These are phyloP conservation scores for Globisporangium mamillatum DNA, from an alignment of 352 stramenopile species.

Conservation along the genomic window DNA sequence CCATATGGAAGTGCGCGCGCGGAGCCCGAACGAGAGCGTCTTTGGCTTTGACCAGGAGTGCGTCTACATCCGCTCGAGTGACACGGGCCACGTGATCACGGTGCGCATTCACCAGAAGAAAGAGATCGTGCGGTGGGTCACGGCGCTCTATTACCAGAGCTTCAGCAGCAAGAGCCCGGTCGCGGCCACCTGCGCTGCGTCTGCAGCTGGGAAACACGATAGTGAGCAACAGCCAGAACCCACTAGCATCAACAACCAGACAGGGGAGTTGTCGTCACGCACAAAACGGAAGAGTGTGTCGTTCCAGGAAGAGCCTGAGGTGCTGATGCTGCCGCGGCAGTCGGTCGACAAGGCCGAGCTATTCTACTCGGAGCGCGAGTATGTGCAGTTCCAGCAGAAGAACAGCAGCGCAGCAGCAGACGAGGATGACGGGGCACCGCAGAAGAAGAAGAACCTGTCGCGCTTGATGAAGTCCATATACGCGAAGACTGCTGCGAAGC, in stretches of 20 bases:
- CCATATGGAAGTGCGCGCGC: constrained; percentile 36
- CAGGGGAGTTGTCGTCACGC: not conserved
- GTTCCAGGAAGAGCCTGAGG: constrained; percentile 48
- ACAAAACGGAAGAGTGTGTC: constrained; percentile 46
- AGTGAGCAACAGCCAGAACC: constrained; percentile 15
- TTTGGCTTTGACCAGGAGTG: constrained; percentile 64
- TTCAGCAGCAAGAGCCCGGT: constrained; percentile 19
- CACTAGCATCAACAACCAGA: not conserved
- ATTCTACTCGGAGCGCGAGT: constrained; percentile 57
- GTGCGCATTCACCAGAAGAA: constrained; percentile 61
- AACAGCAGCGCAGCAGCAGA: constrained; percentile 9
- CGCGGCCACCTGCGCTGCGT: constrained; percentile 4
- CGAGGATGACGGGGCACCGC: constrained; percentile 2
- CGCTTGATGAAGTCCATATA: constrained; percentile 52
- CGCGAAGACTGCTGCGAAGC: constrained; percentile 52
- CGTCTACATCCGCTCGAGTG: constrained; percentile 48
- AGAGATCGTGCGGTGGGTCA: constrained; percentile 62
- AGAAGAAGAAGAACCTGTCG: constrained; percentile 42
- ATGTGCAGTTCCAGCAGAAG: constrained; percentile 50
- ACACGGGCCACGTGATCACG: constrained; percentile 36
- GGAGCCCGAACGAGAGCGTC: constrained; percentile 43
- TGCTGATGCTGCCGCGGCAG: constrained; percentile 41
- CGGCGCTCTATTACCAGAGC: constrained; percentile 60
- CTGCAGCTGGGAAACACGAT: constrained; percentile 13
- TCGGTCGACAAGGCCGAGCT: constrained; percentile 48